Conservation (phyloP, 179 eudicot genomes). For the Spergularia azorica region DNA sequence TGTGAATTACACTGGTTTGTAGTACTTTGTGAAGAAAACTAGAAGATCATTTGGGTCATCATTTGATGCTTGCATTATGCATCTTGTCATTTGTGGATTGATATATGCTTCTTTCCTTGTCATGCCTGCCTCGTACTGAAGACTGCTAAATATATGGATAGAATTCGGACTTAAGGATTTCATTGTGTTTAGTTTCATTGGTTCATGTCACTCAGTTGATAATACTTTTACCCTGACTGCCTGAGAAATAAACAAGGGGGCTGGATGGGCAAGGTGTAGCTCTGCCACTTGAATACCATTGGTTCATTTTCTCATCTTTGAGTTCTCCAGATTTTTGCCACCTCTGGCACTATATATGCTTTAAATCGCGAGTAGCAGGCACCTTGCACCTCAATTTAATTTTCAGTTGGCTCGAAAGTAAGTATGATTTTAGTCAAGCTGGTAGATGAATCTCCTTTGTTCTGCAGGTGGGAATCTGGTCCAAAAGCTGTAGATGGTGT, state of each 20-base stretch:
- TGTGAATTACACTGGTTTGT: conserved; percentile 1
- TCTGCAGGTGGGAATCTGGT: conserved; percentile 91
- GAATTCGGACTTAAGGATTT: neutral
- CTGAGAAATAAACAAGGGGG: neutral
- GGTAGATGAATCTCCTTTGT: neutral
- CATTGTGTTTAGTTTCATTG: neutral
- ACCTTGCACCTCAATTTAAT: neutral
- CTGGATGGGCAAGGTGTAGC: neutral
- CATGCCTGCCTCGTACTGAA: neutral
- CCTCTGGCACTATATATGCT: neutral
- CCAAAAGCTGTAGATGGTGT: conserved; percentile 81
- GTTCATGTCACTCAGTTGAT: neutral
- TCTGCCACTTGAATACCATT: neutral
- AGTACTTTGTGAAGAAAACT: neutral
- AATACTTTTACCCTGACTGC: neutral
- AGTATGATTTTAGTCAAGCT: neutral
- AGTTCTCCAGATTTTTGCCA: neutral
- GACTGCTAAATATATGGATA: neutral
- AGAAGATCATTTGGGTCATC: neutral
- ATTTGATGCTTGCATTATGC: conserved; percentile 6
- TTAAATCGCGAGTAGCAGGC: neutral
- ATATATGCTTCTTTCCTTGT: neutral
- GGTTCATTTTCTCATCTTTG: neutral
- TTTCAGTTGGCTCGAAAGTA: conserved; percentile 5
- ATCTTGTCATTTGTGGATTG: neutral